Evolutionary conservation across 164 flowering plant species (phyloP).

Genomic region (Echeveria elegans): DNA sequence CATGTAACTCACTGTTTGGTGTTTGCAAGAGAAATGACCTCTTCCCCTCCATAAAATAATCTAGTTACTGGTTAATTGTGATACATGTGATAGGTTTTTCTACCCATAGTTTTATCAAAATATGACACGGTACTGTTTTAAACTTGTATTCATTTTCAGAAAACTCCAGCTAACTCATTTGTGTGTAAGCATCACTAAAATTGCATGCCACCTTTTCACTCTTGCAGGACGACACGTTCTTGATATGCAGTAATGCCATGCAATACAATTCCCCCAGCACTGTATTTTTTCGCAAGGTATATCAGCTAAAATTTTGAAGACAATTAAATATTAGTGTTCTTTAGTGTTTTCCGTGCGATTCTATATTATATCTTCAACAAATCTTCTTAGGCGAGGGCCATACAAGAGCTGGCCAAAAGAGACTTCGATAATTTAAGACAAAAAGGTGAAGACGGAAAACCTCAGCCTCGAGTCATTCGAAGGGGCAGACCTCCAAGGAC

Average conservation of each 20-base stretch:
- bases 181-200: neutral
- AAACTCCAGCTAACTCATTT: neutral
- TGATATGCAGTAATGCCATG: neutral
- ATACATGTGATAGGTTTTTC: neutral
- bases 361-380: neutral
- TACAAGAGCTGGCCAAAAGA: conserved; percentile 81
- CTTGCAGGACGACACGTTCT: neutral
- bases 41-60: neutral
- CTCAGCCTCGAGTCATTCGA: conserved; percentile 37
- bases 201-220: neutral
- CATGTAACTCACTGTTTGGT: too few relatives aligned
- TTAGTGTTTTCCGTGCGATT: neutral
- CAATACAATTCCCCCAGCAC: neutral
- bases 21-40: neutral
- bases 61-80: neutral
- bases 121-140: neutral
- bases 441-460: conserved; percentile 57
- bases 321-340: neutral
- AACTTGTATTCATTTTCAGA: neutral
- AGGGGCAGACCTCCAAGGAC: conserved; percentile 67
- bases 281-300: neutral
- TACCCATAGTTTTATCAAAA: too few relatives aligned
- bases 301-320: neutral
- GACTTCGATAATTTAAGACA: conserved; percentile 78
- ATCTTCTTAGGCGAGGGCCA: conserved; percentile 41